Evolutionary conservation across 495 filamentous ascomycete genomes (phyloP).

Genomic region (Lentithecium fluviatile): DNA sequence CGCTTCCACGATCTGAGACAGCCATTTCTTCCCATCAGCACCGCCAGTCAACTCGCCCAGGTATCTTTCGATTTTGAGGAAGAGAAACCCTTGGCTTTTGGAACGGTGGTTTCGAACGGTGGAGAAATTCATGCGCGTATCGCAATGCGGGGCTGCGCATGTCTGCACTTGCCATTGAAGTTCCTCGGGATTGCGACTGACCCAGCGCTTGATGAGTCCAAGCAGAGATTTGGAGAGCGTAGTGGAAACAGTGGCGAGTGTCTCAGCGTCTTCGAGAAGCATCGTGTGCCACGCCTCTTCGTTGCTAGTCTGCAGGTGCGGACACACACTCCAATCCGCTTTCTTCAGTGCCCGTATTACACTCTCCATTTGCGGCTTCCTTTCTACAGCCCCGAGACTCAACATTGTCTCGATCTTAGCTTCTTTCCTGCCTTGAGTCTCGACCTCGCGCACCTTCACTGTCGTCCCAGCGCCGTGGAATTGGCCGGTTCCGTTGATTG

Average conservation of each 20-base stretch:
- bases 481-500: not conserved
- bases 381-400: no score
- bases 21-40: conserved; percentile 11
- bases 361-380: no score
- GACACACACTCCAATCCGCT: no score
- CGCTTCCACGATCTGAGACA: conserved; percentile 5
- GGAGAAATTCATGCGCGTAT: not conserved
- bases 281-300: no score
- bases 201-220: not conserved
- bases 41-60: not conserved
- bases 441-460: no score
- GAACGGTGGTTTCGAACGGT: not conserved
- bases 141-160: not conserved
- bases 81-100: not conserved
- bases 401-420: no score
- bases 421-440: no score
- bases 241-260: not conserved
- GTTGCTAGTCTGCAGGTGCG: no score
- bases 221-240: not conserved
- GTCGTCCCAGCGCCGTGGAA: not conserved
- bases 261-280: no score
- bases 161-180: not conserved
- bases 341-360: no score
- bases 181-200: not conserved
- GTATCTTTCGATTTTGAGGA: conserved; percentile 6